phyloP scores from a whole-genome alignment of 371 early-diverging fungal genomes.

The Funneliformis caledonium region DNA sequence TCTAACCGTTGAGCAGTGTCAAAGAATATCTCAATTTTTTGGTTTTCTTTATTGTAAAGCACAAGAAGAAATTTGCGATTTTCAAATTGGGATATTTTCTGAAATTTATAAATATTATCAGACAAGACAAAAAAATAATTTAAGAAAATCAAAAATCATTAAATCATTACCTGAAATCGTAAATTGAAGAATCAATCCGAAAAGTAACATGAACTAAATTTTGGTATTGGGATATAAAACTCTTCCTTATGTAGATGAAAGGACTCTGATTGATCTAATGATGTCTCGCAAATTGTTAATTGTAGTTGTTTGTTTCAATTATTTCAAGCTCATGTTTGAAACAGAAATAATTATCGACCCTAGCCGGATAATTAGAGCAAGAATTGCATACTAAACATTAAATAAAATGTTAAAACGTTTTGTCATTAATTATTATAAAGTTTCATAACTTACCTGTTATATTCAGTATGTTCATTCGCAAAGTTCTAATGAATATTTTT shows the following conservation, averaged over 20 bases:
- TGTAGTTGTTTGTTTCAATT: not conserved
- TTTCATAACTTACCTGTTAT: too few relatives aligned
- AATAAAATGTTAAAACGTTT: too few relatives aligned
- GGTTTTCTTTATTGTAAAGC: not conserved
- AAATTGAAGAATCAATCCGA: not conserved
- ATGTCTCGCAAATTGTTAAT: not conserved
- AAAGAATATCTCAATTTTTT: not conserved
- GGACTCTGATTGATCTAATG: not conserved
- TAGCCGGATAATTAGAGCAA: too few relatives aligned
- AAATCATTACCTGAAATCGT: conserved; percentile 5
- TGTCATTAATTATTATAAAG: too few relatives aligned
- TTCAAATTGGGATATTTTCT: conserved; percentile 32
- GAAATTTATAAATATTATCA: not conserved
- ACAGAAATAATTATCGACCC: not conserved
- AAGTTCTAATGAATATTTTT: too few relatives aligned
- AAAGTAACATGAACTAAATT: not conserved
- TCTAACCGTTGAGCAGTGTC: conserved; percentile 2
- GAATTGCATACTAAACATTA: too few relatives aligned
- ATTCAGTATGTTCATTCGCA: too few relatives aligned
- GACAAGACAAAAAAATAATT: not conserved
- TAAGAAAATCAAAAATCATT: not conserved
- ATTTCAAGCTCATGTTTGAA: not conserved
- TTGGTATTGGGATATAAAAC: not conserved
- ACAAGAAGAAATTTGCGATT: conserved; percentile 26
- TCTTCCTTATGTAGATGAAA: not conserved